Base-by-base conservation (phyloP, 768 basidiomycete species). In the Pilatotrama ljubarskyi region DNA sequence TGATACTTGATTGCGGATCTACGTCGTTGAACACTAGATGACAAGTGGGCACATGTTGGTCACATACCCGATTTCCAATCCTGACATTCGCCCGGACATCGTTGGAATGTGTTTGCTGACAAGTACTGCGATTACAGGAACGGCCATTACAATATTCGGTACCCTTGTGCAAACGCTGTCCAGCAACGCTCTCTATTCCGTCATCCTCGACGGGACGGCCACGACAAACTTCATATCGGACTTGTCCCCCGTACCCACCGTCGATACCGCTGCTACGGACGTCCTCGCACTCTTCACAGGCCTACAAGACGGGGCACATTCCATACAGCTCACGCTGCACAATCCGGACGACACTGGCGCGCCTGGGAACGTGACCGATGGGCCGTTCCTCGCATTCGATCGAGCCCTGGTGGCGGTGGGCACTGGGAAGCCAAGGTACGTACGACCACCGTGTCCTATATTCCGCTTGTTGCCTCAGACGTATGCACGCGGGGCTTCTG, bases 71-170 rank as follows among this genome's bases (percentile, higher is more conserved):
- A n/a, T 20, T 44, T 38, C 35, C 9, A 38, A 11, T 22, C 18
- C 11, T 20, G 15, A 36, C 43, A 8, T 49, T 49, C n/a, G 17
- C 11, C 35, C 35, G 29, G 20, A 18, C 17, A 24, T 5, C 20
- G 1, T 24, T 17, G 2, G 17, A 6, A 25, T 20, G 6, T 18
- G 17, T 35, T n/a, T 42, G 37, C 55, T 51, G 48, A 49, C 15
- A 9, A 35, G 9, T 11, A 20, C 4, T 8, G 11, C 15, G 4
- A 4, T 40, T 24, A 2, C 20, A 91, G 89, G 90, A 44, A 89
- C 83, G 24, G 86, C 82, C 24, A 83, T 90, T 37, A 75, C 82
- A 61, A 76, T 91, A 26, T 65, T 78, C 29, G 90, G 90, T 32
- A 80, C 80, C 57, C 76, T 77, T 5, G 74, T 57, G 35, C 73